Evolutionary conservation across 352 stramenopile genomes (phyloP).

Genomic region (Phytophthora chlamydospora): DNA sequence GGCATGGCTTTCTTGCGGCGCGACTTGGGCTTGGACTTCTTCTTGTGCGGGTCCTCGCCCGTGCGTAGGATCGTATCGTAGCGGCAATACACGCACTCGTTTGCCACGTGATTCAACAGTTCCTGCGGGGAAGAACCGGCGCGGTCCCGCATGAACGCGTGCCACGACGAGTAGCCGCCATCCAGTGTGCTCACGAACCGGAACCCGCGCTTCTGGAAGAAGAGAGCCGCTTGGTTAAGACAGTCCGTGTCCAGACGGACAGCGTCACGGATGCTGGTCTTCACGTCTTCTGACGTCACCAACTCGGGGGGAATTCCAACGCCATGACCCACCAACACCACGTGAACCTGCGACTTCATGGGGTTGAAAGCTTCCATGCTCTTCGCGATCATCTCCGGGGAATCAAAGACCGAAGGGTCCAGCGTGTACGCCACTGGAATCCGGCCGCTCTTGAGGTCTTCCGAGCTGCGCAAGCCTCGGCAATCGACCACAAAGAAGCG

Average conservation of each 20-base stretch:
- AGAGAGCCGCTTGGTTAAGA: constrained; percentile 78
- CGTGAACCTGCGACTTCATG: constrained; percentile 76
- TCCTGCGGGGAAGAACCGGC: constrained; percentile 61
- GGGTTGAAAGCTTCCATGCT: constrained; percentile 73
- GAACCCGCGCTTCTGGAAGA: constrained; percentile 86
- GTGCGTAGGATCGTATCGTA: constrained; percentile 79
- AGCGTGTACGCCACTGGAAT: constrained; percentile 81
- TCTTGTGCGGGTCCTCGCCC: constrained; percentile 69
- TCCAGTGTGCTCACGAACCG: constrained; percentile 83
- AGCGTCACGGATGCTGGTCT: constrained; percentile 78
- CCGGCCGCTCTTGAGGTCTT: constrained; percentile 78
- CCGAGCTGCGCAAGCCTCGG: constrained; percentile 70
- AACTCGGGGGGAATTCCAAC: constrained; percentile 69
- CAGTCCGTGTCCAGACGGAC: constrained; percentile 69
- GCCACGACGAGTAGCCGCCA: constrained; percentile 81
- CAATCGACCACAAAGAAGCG: constrained; percentile 86
- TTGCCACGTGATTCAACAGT: constrained; percentile 68
- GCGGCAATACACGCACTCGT: constrained; percentile 79
- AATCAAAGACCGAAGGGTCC: constrained; percentile 83
- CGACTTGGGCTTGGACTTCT: constrained; percentile 44
- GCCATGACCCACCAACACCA: constrained; percentile 79
- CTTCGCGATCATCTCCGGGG: constrained; percentile 73
- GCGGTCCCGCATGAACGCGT: constrained; percentile 83
- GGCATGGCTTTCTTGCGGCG: constrained; percentile 79
- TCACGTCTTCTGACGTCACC: constrained; percentile 65